These are phyloP conservation scores for Russula ochroleuca DNA, from an alignment of 768 basidiomycete genomes.

Conservation along the genomic window DNA sequence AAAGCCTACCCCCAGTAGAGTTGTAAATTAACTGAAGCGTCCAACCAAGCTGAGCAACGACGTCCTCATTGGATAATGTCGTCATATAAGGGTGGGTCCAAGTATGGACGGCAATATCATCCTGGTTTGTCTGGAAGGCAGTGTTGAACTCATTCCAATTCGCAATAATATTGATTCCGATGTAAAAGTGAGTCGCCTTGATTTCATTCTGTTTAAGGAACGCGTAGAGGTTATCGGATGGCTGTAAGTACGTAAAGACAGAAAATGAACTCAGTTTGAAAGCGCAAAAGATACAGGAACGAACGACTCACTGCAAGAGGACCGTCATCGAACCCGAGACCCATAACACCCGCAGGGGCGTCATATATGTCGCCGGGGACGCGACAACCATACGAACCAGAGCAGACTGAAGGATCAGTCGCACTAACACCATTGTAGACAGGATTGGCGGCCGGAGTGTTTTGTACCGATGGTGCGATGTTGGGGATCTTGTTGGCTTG, in stretches of 20 bases:
- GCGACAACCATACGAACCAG: slow-evolving; percentile 34
- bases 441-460: slow-evolving; percentile 22
- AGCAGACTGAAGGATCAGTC: slow-evolving; percentile 36
- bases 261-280: not conserved
- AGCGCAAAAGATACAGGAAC: not conserved
- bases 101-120: slow-evolving; percentile 50
- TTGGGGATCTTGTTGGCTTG: slow-evolving; percentile 39
- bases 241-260: not conserved
- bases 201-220: slow-evolving; percentile 40
- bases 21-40: slow-evolving; percentile 75
- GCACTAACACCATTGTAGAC: slow-evolving; percentile 26
- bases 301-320: slow-evolving; percentile 30
- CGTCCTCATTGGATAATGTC: slow-evolving; percentile 57
- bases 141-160: slow-evolving; percentile 35
- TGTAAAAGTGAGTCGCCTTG: slow-evolving; percentile 45
- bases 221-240: slow-evolving; percentile 36
- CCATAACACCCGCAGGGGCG: slow-evolving; percentile 41
- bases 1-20: slow-evolving; percentile 70
- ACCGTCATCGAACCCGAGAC: slow-evolving; percentile 38
- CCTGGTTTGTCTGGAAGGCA: slow-evolving; percentile 33
- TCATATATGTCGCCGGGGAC: slow-evolving; percentile 36
- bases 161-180: slow-evolving; percentile 42
- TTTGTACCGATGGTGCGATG: slow-evolving; percentile 33
- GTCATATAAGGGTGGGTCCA: slow-evolving; percentile 83
- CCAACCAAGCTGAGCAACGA: slow-evolving; percentile 80